Base-by-base conservation (phyloP, 2,329 filamentous ascomycete species). In the Aspergillus niger region DNA sequence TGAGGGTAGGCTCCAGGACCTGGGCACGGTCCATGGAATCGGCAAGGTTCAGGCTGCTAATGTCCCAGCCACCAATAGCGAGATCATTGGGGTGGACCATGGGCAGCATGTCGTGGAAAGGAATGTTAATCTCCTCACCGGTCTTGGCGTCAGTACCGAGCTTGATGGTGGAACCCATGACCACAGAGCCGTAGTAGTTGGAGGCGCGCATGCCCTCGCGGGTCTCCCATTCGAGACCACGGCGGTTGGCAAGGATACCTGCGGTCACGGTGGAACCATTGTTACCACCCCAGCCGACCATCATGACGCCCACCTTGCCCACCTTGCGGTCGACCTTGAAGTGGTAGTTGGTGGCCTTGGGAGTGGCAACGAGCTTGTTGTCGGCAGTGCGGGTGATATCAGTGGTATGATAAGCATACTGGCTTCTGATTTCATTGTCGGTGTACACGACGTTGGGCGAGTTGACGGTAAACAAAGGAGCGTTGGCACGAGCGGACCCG, bases 71-170 rank as follows among this genome's bases (percentile, higher is more conserved):
- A 69, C 95, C 94, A 77, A 99, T 86, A 74, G 91, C 90, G 53
- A 99, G 86, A 77, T 99, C 93, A 75, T 99, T 95, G 70, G 95
- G 95, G 79, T 98, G 94, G 61, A 94, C 91, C 92, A 98, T 97
- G 63, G 95, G 95, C 66, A 99, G 85, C 71, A 98, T 85, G 76
- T 94, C 87, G 76, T 94, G 91, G 84, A 99, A 96, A 65, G 95
- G 94, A 70, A 99, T 91, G 81, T 98, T 97, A 81, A 99, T 87
- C 74, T 99, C 95, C 79, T 90, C 85, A 71, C 86, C 87, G 63
- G 92, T 96, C 79, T 90, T 86, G 71, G 87, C 84, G 72, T 98
- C 92, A 48, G 89, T 91, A 60, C 95, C 95, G 63, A 99, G 89
- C 86, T 98, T 99, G 82, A 97, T 88, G 67, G 95, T 99, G 20